Conservation (phyloP, 257 asterid species). For the Nicotiana attenuata region DNA sequence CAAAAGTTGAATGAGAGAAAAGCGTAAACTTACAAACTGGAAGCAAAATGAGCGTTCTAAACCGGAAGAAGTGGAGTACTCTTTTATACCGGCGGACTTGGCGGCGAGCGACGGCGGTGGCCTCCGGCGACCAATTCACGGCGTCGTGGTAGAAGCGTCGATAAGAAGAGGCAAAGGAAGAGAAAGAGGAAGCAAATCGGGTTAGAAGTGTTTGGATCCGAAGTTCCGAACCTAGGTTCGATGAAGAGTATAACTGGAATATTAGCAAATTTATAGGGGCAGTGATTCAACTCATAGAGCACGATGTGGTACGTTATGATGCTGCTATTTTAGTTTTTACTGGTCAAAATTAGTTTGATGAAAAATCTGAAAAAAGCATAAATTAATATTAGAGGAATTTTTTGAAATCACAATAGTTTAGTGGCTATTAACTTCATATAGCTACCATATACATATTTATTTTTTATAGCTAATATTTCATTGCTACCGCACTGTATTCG, state of each 20-base stretch:
- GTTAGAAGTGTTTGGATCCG: not conserved
- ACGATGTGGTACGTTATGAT: too few species aligned
- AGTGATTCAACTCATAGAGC: not conserved
- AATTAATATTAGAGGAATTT: too few species aligned
- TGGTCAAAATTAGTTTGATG: too few species aligned
- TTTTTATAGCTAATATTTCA: too few species aligned
- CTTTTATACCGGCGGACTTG: not conserved
- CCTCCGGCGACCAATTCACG: not conserved
- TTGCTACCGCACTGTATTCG: too few species aligned
- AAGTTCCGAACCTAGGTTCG: not conserved
- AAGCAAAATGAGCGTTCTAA: not conserved
- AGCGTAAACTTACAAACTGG: conserved; percentile 2
- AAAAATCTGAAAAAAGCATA: too few species aligned
- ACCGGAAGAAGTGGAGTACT: not conserved
- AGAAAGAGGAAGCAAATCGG: not conserved
- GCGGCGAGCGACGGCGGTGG: not conserved
- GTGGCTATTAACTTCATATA: too few species aligned
- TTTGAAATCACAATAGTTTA: too few species aligned
- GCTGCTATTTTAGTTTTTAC: too few species aligned
- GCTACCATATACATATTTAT: too few species aligned
- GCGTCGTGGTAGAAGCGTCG: not conserved
- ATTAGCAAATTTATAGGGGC: not conserved
- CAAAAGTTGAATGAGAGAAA: not conserved
- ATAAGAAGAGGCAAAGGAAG: not conserved
- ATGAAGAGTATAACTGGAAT: not conserved